Percentiles rank a stretch among this genome's conserved stretches.
Evolutionary conservation across 2,329 filamentous ascomycete species (phyloP).

Genomic region (Cytospora leucostoma): DNA sequence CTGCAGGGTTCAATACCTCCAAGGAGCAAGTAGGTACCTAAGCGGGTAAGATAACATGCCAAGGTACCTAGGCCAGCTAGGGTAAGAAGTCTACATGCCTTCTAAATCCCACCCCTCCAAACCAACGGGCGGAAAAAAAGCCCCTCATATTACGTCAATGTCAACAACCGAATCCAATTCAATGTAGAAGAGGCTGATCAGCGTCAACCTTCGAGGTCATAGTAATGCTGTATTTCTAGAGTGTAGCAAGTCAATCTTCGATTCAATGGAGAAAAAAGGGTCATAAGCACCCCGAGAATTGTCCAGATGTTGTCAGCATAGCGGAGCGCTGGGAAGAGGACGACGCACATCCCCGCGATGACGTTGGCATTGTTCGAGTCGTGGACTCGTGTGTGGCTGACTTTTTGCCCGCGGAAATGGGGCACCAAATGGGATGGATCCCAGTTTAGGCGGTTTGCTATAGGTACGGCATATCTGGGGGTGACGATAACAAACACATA

Average conservation of each 20-base stretch:
- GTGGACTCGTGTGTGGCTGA: slow-evolving; percentile 9
- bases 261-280: neutral
- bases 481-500: neutral
- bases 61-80: neutral
- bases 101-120: neutral
- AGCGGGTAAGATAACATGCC: neutral
- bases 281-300: neutral
- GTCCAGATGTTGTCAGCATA: slow-evolving; percentile 6
- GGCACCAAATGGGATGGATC: neutral
- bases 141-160: slow-evolving; percentile 4
- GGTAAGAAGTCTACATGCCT: neutral
- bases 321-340: neutral
- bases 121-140: neutral
- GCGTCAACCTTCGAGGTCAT: neutral
- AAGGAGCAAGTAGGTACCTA: neutral
- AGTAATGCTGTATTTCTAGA: no score
- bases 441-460: neutral
- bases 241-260: neutral
- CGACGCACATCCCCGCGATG: slow-evolving; percentile 20
- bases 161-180: neutral
- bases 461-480: neutral
- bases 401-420: neutral
- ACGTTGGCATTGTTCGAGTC: slow-evolving; percentile 10
- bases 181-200: neutral
- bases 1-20: neutral